phyloP scores from a whole-genome alignment of 345 rosid species.

The Anacardium occidentale region DNA sequence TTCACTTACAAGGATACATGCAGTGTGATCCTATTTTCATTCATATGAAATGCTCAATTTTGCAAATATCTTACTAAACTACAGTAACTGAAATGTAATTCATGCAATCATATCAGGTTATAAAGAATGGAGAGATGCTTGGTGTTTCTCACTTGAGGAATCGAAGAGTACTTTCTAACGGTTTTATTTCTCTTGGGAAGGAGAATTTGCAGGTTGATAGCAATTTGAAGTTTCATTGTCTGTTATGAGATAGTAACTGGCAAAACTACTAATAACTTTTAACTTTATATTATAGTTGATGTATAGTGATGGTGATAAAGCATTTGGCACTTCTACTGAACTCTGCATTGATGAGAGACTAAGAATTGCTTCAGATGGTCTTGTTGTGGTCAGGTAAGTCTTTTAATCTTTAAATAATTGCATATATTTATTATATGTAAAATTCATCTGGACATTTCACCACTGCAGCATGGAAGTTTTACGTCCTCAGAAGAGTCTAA shows the following conservation, averaged over 20 bases:
- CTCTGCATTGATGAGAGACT: conserved; percentile 90
- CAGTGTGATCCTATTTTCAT: background rate
- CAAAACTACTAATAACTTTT: conserved; percentile 20
- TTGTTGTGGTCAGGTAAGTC: conserved; percentile 80
- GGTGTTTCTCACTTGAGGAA: conserved; percentile 98
- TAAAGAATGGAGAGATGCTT: conserved; percentile 99
- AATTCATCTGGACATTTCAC: conserved; percentile 21
- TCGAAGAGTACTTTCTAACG: conserved; percentile 91
- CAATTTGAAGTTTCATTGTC: conserved; percentile 21
- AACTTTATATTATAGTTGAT: conserved; percentile 64
- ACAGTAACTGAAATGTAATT: background rate
- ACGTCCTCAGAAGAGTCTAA: conserved; percentile 58
- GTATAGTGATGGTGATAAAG: conserved; percentile 97
- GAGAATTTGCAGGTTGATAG: conserved; percentile 82
- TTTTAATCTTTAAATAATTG: conserved; percentile 7
- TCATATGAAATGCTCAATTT: background rate
- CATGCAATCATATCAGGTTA: conserved; percentile 57
- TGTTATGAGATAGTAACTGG: conserved; percentile 16
- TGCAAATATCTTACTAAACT: background rate
- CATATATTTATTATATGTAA: conserved; percentile 6
- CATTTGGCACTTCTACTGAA: conserved; percentile 91
- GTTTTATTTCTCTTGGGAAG: conserved; percentile 86
- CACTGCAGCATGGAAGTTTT: conserved; percentile 82
- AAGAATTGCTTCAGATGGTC: conserved; percentile 92
- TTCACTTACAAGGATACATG: background rate